phyloP scores from a whole-genome alignment of 2,329 filamentous ascomycete species.

The Talaromyces atroroseus region DNA sequence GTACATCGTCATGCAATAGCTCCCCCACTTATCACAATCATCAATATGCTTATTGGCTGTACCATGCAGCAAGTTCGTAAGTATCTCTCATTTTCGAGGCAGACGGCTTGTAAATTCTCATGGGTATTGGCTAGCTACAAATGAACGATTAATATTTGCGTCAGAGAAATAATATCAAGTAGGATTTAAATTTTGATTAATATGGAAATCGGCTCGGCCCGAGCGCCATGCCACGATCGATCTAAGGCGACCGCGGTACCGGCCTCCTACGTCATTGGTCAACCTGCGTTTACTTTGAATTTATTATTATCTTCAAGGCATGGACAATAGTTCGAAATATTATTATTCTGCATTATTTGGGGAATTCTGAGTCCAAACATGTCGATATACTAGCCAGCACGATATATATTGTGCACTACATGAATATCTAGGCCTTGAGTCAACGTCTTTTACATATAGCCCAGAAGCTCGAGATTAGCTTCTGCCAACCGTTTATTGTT shows the following conservation, averaged over 20 bases:
- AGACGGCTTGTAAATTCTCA: neutral
- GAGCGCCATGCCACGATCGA: neutral
- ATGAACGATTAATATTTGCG: constrained; percentile 6
- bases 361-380: neutral
- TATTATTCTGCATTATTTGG: too few relatives aligned
- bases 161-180: neutral
- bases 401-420: too few relatives aligned
- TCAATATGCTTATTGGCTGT: neutral
- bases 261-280: neutral
- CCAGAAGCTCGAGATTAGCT: too few relatives aligned
- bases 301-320: too few relatives aligned
- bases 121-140: neutral
- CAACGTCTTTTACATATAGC: too few relatives aligned
- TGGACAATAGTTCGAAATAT: too few relatives aligned
- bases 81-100: neutral
- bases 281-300: neutral
- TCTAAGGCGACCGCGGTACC: neutral
- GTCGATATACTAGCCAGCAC: too few relatives aligned
- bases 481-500: too few relatives aligned
- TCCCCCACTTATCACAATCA: neutral
- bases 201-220: neutral
- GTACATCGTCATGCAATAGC: neutral
- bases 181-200: neutral
- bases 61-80: neutral
- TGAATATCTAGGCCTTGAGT: too few relatives aligned